Base-by-base conservation (phyloP, 768 basidiomycete genomes). In the Auriscalpium vulgare region DNA sequence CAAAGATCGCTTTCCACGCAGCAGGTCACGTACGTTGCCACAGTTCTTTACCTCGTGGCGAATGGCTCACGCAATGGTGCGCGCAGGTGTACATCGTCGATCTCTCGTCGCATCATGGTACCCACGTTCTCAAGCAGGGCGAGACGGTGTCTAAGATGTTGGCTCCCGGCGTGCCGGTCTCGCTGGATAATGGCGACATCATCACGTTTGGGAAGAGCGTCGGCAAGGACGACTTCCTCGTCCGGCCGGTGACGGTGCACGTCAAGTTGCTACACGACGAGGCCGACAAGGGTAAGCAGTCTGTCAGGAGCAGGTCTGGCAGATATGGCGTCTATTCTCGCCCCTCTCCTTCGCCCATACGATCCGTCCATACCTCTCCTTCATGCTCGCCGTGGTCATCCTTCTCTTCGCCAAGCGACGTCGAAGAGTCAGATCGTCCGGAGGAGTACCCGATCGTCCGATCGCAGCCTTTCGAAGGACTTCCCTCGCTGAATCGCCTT, bases 181-280 rank as follows among this genome's bases (percentile, higher is more conserved):
- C 74, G 40, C 80, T 91, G 48, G 64, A 73, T 44, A 81, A 88
- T 63, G 87, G 86, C 57, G 88, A 90, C 65, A 67, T 80, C 36
- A 62, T 91, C 56, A 90, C 87, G 2, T 88, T 91, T 63, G 88
- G 88, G 62, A 91, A 90, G 70, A 72, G 77, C 6, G 88, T 91
- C 1, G 84, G 82, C 38, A 78, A 79, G 57, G 79, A 80, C 49
- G 75, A 78, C 21, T 79, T 79, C 52, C 69, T 76, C 29, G 88
- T 89, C 35, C 73, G 74, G 3, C 88, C 88, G 11, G 73, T 90
- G 44, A 78, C 80, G 21, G 83, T 74, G 45, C 76, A 80, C 23
- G 76, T 88, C 37, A 78, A 84, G 67, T 69, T 89, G 40, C 59
- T 84, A 47, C 69, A 78, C 67, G 65, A 61, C 19, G 62, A 59